These are phyloP conservation scores for Chlamydomonas schloesseri DNA, from an alignment of 139 green algal genomes.

Conservation along the genomic window DNA sequence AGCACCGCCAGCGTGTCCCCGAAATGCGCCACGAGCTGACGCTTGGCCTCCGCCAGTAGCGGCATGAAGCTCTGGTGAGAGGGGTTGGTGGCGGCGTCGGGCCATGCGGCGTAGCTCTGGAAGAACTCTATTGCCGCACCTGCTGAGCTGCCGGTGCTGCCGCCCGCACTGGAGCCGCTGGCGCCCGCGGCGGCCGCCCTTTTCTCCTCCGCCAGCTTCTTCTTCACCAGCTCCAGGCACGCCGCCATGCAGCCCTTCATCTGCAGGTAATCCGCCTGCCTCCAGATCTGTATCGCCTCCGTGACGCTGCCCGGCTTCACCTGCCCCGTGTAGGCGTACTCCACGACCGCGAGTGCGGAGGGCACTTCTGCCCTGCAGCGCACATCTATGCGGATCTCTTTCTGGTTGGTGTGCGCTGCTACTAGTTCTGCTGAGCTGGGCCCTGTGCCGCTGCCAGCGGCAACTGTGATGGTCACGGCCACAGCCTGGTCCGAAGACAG, in stretches of 20 bases:
- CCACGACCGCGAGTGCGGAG: neutral
- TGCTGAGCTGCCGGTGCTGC: neutral
- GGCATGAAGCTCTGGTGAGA: neutral
- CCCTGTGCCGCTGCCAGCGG: neutral
- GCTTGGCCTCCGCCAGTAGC: neutral
- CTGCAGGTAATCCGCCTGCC: neutral
- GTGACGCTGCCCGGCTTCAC: neutral
- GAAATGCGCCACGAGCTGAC: neutral
- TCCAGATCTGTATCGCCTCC: neutral
- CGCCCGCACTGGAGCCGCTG: too few relatives aligned
- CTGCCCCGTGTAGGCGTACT: slow-evolving; percentile 12
- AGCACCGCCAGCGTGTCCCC: neutral
- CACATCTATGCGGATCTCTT: neutral
- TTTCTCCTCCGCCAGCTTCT: too few relatives aligned
- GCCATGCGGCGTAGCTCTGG: neutral
- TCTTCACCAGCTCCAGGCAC: neutral
- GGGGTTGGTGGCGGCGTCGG: neutral
- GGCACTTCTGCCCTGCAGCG: neutral
- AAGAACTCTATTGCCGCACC: neutral
- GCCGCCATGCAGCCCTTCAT: neutral
- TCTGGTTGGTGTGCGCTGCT: too few relatives aligned
- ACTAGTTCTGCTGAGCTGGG: too few relatives aligned
- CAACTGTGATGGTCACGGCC: too few relatives aligned
- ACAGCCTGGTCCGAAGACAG: too few relatives aligned
- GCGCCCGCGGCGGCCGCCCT: too few relatives aligned